Base-by-base conservation (phyloP, 352 stramenopile genomes). In the Globisporangium cylindrosporum region DNA sequence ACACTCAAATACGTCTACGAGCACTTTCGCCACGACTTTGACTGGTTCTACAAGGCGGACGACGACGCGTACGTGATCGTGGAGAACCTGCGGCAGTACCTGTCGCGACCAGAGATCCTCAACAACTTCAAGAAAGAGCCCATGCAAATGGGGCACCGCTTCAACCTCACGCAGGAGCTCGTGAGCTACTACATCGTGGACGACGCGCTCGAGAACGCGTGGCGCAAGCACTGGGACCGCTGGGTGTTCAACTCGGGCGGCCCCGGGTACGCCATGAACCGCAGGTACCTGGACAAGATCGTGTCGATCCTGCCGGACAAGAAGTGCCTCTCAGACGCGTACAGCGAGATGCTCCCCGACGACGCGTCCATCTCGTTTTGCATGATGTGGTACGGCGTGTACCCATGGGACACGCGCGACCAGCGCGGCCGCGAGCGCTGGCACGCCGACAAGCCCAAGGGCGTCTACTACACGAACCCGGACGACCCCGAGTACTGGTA, bases 41-140 rank as follows among this genome's bases (percentile, higher is more conserved):
- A 94, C 73, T 94, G 87, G 87, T 93, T 94, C 66, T 94, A 94
- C 75, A 94, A 94, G 66, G 80, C 81, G 0, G 87, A 94, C 59
- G 87, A 94, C 70, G 87, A 94, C 62, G 84, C 87, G 6, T 94
- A 90, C 64, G 83, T 94, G n/a, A 74, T 94, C 32, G 53, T 93
- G 54, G 84, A 94, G 63, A 94, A 94, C 66, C 71, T 94, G 60
- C 74, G 79, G 7, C 65, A 75, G n/a, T 94, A 91, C 62, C 43
- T 94, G 22, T 36, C 49, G 5, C 72, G 81, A 20, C 84, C 86
- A 1, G 82, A 94, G 80, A 86, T 94, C 48, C 56, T 92, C 55
- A 81, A 82, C 70, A 67, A 72, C 38, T 80, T 80, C 49, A 49
- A 78, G 25, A 65, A 67, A 51, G 80, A 89, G 62, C 86, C 82